Base-by-base conservation (phyloP, 148 eudicot species). In the Heliamphora exappendiculata region DNA sequence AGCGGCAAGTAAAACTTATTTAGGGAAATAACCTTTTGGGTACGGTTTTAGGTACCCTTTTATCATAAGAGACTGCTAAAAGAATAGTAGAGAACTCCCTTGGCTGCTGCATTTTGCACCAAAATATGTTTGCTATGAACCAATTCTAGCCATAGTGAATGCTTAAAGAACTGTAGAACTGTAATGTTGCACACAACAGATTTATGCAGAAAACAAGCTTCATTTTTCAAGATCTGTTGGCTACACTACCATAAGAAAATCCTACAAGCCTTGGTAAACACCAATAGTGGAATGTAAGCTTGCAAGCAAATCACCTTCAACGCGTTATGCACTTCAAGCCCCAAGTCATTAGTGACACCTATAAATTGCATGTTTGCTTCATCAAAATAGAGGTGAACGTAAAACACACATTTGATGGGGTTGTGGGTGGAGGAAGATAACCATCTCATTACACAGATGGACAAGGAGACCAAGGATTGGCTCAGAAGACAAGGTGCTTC, bases 251-350 rank as follows among this genome's bases (percentile, higher is more conserved):
- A 34, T 55, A 37, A 22, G 20, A 39, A 26, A 19, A 73, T 29
- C 49, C 65, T 55, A 17, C 65, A 22, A 70, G 55, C 54, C 55
- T 49, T 19, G 1, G 17, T 10, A 60, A n/a, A 51, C 75, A 53
- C 19, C 16, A 11, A n/a, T 34, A n/a, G 26, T 42, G 72, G 72
- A 69, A 45, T 28, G 55, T 28, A 69, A 73, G 37, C 59, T 72
- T 57, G 37, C 75, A 73, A 24, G 49, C 64, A 74, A 16, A 26
- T 7, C 65, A 22, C 13, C 17, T 41, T 51, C 75, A 54, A 33
- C 75, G 34, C 4, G 24, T 41, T 58, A 24, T 28, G 67, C 53
- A 59, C 53, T 58, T 31, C 37, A 58, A 75, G 31, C 57, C 77
- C 57, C 41, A 31, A 29, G 28, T 12, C 69, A 45, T 44, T 19